These are phyloP conservation scores for Boletus sensibilis DNA, from an alignment of 768 basidiomycete genomes.

Conservation along the genomic window DNA sequence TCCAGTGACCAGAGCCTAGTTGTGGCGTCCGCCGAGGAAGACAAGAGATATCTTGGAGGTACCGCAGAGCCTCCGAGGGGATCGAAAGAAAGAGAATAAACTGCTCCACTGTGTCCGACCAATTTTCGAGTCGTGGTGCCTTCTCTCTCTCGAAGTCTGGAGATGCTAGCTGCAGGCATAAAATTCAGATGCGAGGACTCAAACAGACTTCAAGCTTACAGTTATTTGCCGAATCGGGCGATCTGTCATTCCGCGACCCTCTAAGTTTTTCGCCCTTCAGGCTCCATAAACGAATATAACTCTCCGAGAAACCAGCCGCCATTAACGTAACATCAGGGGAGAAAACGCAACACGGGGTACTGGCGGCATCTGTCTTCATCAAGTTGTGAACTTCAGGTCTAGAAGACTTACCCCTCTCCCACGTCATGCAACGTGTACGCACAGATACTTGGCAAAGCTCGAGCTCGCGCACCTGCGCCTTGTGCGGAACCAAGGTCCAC, in stretches of 20 bases:
- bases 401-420: constrained; percentile 77
- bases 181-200: not conserved
- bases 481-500: constrained; percentile 61
- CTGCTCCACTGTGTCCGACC: constrained; percentile 94
- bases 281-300: constrained; percentile 93
- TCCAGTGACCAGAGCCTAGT: constrained; percentile 93
- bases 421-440: constrained; percentile 94
- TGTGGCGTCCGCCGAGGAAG: constrained; percentile 90
- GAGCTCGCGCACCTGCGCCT: constrained; percentile 49
- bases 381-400: not conserved
- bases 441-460: constrained; percentile 88
- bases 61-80: constrained; percentile 83
- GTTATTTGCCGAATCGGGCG: constrained; percentile 62
- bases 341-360: constrained; percentile 83
- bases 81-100: constrained; percentile 93
- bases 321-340: constrained; percentile 89
- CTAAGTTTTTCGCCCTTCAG: constrained; percentile 87
- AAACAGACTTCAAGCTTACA: constrained; percentile 43
- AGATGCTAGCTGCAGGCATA: constrained; percentile 45
- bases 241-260: constrained; percentile 76
- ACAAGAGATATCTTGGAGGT: constrained; percentile 85
- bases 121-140: constrained; percentile 86
- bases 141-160: constrained; percentile 73
- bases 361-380: constrained; percentile 33
- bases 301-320: constrained; percentile 95